Evolutionary conservation across 352 stramenopile species (phyloP).

Genomic region (Blastocystis sp.): DNA sequence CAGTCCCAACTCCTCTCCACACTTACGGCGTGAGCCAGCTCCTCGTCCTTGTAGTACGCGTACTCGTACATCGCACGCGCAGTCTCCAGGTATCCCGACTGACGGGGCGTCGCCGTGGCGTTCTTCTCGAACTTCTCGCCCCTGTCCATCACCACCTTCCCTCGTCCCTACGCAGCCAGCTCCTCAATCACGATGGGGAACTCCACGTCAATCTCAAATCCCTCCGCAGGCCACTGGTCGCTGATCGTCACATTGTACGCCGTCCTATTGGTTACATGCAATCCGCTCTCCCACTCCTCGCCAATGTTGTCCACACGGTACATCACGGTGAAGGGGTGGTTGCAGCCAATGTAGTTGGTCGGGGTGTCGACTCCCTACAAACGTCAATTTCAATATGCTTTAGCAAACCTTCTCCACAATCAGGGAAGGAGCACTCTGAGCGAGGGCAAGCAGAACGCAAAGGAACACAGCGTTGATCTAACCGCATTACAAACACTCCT

Average conservation of each 20-base stretch:
- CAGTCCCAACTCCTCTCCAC: not conserved
- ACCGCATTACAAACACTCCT: too few species aligned
- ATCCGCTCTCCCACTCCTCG: not conserved
- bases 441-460: not conserved
- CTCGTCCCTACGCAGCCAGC: not conserved
- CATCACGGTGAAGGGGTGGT: slow-evolving; percentile 24
- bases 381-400: not conserved
- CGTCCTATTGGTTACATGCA: not conserved
- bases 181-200: slow-evolving; percentile 10
- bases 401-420: not conserved
- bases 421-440: slow-evolving; percentile 3
- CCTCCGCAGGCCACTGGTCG: slow-evolving; percentile 39
- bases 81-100: slow-evolving; percentile 23
- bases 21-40: not conserved
- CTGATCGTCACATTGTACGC: slow-evolving; percentile 48
- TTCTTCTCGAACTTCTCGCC: slow-evolving; percentile 24
- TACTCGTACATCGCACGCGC: slow-evolving; percentile 7
- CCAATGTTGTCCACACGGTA: slow-evolving; percentile 23
- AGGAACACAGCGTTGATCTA: not conserved
- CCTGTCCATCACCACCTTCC: not conserved
- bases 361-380: slow-evolving; percentile 28
- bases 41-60: not conserved
- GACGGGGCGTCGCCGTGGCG: not conserved
- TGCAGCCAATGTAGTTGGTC: slow-evolving; percentile 45
- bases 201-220: slow-evolving; percentile 24